phyloP scores from a whole-genome alignment of 1,139 yeast genomes.

The Pichia inconspicua region DNA sequence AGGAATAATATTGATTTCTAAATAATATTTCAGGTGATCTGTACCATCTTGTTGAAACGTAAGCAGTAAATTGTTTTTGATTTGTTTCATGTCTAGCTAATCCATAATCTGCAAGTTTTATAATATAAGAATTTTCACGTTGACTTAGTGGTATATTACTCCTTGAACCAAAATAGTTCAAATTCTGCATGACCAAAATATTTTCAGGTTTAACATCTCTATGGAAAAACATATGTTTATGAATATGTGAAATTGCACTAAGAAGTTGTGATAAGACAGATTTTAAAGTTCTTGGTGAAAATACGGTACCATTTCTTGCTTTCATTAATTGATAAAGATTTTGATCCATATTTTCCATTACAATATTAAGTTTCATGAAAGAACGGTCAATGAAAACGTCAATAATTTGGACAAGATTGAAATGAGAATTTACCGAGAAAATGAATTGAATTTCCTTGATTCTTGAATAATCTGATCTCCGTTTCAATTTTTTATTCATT shows the following conservation, averaged over 20 bases:
- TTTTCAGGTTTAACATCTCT: constrained; percentile 82
- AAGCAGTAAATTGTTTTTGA: constrained; percentile 56
- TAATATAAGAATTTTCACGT: constrained; percentile 44
- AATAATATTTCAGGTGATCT: constrained; percentile 87
- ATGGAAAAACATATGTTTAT: constrained; percentile 65
- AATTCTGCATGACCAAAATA: constrained; percentile 58
- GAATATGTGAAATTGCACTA: constrained; percentile 77
- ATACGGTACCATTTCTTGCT: constrained; percentile 41
- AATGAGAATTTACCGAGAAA: constrained; percentile 61
- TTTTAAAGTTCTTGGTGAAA: constrained; percentile 52
- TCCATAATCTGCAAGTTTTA: constrained; percentile 90
- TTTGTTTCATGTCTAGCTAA: constrained; percentile 61
- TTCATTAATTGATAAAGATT: constrained; percentile 69
- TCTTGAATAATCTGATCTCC: constrained; percentile 48
- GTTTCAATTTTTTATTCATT: constrained; percentile 48
- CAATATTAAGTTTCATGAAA: constrained; percentile 58
- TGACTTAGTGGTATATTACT: constrained; percentile 35
- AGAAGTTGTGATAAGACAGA: constrained; percentile 66
- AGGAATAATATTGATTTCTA: constrained; percentile 57
- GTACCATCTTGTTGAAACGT: constrained; percentile 94
- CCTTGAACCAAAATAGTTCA: constrained; percentile 43
- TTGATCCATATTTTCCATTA: constrained; percentile 85
- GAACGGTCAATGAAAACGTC: constrained; percentile 69
- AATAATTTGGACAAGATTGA: constrained; percentile 60
- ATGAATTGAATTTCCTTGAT: constrained; percentile 76